phyloP scores from a whole-genome alignment of 1,139 yeast genomes.

The Saccharomycopsis hybrid region DNA sequence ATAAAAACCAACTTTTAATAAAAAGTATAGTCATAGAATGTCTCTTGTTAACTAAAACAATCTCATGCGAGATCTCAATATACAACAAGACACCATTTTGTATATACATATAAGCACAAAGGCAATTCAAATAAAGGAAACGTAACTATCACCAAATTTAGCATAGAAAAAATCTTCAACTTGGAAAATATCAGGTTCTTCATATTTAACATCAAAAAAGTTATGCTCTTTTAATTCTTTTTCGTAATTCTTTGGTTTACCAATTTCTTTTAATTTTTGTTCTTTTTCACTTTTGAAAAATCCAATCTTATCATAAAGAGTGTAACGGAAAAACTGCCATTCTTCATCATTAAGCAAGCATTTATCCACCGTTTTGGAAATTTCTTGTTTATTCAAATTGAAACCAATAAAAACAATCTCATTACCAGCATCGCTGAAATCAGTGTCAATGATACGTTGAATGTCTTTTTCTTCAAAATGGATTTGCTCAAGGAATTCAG shows the following conservation, averaged over 20 bases:
- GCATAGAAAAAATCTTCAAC: conserved; percentile 9
- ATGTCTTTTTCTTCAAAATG: background rate
- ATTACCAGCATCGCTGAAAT: conserved; percentile 39
- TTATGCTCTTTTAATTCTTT: conserved; percentile 7
- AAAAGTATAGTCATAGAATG: too few relatives aligned
- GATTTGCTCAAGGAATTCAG: background rate
- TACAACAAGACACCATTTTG: too few relatives aligned
- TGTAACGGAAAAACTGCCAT: conserved; percentile 12
- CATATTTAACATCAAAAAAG: too few relatives aligned
- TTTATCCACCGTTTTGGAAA: conserved; percentile 30
- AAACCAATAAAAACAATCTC: conserved; percentile 42
- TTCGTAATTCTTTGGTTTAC: conserved; percentile 10
- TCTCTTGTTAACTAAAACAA: too few relatives aligned
- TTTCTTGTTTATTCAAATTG: conserved; percentile 28
- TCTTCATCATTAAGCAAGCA: conserved; percentile 34
- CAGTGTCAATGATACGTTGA: conserved; percentile 8
- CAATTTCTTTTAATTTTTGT: conserved; percentile 2
- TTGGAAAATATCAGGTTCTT: background rate
- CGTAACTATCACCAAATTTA: conserved; percentile 11
- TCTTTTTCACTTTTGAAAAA: conserved; percentile 5
- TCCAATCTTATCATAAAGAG: conserved; percentile 9
- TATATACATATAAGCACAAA: too few relatives aligned
- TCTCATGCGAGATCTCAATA: too few relatives aligned
- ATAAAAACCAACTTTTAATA: too few relatives aligned
- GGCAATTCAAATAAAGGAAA: conserved; percentile 9